Conservation (phyloP, 495 filamentous ascomycete genomes). For the Penicillium dipodomyicola region DNA sequence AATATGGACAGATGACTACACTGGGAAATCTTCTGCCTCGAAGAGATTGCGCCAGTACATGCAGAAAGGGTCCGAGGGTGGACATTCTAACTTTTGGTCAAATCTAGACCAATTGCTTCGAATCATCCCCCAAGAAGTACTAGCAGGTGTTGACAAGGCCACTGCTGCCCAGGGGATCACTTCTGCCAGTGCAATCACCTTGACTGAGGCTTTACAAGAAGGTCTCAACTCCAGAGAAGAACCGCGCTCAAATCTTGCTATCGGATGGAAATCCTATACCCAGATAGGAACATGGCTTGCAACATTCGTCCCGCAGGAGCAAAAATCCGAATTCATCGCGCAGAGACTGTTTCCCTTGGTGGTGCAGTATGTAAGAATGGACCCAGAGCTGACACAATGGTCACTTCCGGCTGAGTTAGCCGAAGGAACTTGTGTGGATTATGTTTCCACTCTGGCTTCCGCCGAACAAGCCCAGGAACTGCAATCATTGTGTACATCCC, state of each 20-base stretch:
- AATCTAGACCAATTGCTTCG: constrained; percentile 59
- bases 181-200: constrained; percentile 28
- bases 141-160: constrained; percentile 50
- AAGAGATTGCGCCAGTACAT: constrained; percentile 68
- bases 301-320: constrained; percentile 41
- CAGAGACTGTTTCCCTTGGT: constrained; percentile 56
- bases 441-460: constrained; percentile 30
- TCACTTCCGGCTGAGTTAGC: constrained; percentile 41
- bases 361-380: constrained; percentile 53
- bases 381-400: constrained; percentile 49
- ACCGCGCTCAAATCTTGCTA: constrained; percentile 57
- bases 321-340: constrained; percentile 47
- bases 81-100: constrained; percentile 67
- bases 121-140: constrained; percentile 53
- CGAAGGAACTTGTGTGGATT: constrained; percentile 39
- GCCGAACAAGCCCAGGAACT: constrained; percentile 34
- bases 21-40: constrained; percentile 61
- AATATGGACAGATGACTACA: constrained; percentile 71
- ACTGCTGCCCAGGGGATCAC: constrained; percentile 28
- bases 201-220: constrained; percentile 62
- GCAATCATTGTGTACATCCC: constrained; percentile 50
- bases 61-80: constrained; percentile 78
- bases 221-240: constrained; percentile 75
- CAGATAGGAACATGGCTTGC: constrained; percentile 52
- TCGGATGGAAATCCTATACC: constrained; percentile 75